Evolutionary conservation across 495 filamentous ascomycete species (phyloP), one percentile per base, ranked within the genome.

Genomic region (Talaromyces thailandensis): DNA sequence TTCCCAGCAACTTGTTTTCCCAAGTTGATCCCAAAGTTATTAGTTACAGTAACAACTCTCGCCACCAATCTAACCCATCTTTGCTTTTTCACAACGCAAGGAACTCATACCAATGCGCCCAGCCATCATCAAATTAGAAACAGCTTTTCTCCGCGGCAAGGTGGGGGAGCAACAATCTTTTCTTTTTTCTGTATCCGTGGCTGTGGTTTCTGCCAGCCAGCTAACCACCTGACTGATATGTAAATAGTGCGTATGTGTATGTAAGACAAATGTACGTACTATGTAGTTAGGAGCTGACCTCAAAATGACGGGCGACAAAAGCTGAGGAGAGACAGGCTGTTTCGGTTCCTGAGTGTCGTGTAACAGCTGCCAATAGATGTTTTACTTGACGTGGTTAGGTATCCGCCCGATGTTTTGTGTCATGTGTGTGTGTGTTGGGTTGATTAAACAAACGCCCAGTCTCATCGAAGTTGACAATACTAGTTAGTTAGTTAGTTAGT

Each of bases 281-380:
- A n/a, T n/a, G n/a, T n/a, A n/a, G n/a, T n/a, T n/a, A 31, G 29
- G 7, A 37, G 32, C 32, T 37, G 32, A 37, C 11, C 12, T 4
- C 9, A 9, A 8, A 6, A 1, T 5, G 6, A 31, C 8, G 11
- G 7, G 11, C 7, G 29, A 31, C 29, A 8, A 31, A 53, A 53
- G 50, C 51, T 55, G 51, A 55, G 24, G 51, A 55, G 51, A 55
- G 51, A 55, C 51, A 55, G 50, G 37, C 4, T 52, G 50, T 52
- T 55, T 28, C 51, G 51, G 51, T 55, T 25, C 51, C 24, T 55
- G 51, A 24, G 50, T 21, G 14, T 55, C 28, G 24, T 55, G 51
- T 55, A 55, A 55, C 51, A 28, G 51, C 43, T 48, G 2, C 26
- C 23, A 16, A 55, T 16, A 11, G 21, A 55, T 26, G 51, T 55